A percentile compares a stretch with the other conserved stretches of the same genome.
These are phyloP conservation scores for Candida albicans DNA, from an alignment of 1,139 yeast species.

Conservation along the genomic window DNA sequence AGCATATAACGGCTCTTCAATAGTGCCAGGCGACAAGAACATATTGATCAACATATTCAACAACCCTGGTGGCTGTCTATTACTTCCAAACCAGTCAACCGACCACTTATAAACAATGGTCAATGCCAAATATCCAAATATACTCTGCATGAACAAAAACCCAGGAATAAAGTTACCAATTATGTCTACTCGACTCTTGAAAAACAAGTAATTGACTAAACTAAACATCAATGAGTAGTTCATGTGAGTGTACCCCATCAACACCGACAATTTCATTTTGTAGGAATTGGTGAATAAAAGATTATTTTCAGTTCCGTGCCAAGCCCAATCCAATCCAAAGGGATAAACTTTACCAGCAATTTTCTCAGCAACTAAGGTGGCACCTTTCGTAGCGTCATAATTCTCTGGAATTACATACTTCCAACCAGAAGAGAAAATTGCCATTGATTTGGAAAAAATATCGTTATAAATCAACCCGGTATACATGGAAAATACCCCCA, in stretches of 20 bases:
- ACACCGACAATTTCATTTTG: conserved; percentile 91
- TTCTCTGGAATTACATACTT: conserved; percentile 69
- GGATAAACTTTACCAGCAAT: conserved; percentile 62
- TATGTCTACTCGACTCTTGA: conserved; percentile 77
- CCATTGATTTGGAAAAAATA: conserved; percentile 86
- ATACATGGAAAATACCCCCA: conserved; percentile 93
- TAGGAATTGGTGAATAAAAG: conserved; percentile 88
- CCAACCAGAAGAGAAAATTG: conserved; percentile 88
- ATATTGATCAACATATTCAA: conserved; percentile 92
- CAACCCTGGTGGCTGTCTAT: conserved; percentile 84
- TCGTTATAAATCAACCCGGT: conserved; percentile 95
- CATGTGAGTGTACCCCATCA: conserved; percentile 97
- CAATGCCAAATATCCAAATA: conserved; percentile 85
- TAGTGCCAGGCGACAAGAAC: conserved; percentile 90
- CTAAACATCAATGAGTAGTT: conserved; percentile 85
- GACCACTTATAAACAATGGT: conserved; percentile 93
- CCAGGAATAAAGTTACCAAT: conserved; percentile 95
- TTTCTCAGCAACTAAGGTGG: conserved; percentile 58
- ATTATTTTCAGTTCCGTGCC: conserved; percentile 97
- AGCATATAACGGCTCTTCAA: conserved; percentile 78
- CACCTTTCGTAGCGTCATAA: conserved; percentile 57
- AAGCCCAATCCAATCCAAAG: conserved; percentile 87
- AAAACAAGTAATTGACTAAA: conserved; percentile 73
- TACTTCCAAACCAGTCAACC: conserved; percentile 81
- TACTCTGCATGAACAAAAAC: conserved; percentile 88